Base-by-base conservation (phyloP, 2,329 filamentous ascomycete genomes). In the Lachnellula arida region DNA sequence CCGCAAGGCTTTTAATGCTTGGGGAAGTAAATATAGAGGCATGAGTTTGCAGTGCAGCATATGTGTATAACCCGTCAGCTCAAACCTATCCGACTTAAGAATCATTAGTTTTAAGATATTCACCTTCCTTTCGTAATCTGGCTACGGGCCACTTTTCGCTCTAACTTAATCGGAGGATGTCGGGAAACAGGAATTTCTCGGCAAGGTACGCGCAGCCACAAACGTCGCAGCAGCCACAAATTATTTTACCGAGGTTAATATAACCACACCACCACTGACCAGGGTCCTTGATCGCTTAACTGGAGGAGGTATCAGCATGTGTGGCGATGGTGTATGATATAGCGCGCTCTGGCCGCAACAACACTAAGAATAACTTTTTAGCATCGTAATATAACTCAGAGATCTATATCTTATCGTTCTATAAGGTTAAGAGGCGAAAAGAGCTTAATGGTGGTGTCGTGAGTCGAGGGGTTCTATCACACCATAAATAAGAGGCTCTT, bases 201-300 rank as follows among this genome's bases (percentile, higher is more conserved):
- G n/a, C n/a, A n/a, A n/a, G n/a, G n/a, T n/a, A n/a, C n/a, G 50
- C 39, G 8, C n/a, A 42, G 39, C 39, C 39, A 42, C 15, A 42
- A 9, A 17, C 15, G 5, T 42, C 15, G 39, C n/a, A 42, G 8
- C 17, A 14, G 17, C 15, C 5, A 47, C 19, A 50, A 34, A 17
- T 39, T 35, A 37, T 17, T 51, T 51, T 51, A 40, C 49, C 35
- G 22, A 42, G 17, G 42, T 51, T 51, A 40, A 5, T 51, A 51
- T 42, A 51, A 51, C 19, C 35, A 51, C 28, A 51, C 34, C n/a
- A n/a, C 22, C 8, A 17, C 44, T 47, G 19, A 47, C 19, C 22
- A 22, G 49, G 49, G 28, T 6, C 39, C 39, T 42, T 43, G 49
- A 23, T 51, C 49, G 49, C 49, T 51, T 51, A 32, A 51, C 25